Evolutionary conservation across 371 early-diverging fungal genomes (phyloP).

Genomic region (Entomophthora muscae): DNA sequence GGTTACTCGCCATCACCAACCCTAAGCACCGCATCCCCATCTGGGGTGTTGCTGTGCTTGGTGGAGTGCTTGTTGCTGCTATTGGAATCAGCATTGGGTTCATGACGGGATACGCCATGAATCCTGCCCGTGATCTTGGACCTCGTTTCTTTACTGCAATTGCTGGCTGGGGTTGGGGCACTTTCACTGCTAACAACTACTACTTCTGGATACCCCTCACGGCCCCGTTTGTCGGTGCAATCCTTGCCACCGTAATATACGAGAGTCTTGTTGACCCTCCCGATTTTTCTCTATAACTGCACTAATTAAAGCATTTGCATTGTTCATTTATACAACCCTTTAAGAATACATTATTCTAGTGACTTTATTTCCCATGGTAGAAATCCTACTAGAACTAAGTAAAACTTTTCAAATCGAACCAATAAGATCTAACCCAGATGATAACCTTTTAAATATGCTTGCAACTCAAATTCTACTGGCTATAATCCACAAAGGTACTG

Average conservation of each 20-base stretch:
- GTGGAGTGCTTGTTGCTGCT: constrained; percentile 39
- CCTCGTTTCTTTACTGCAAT: constrained; percentile 58
- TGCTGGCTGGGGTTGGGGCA: constrained; percentile 55
- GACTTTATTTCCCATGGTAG: too few species aligned
- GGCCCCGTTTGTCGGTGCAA: constrained; percentile 53
- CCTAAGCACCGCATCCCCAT: constrained; percentile 20
- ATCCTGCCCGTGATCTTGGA: constrained; percentile 80
- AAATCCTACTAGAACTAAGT: too few species aligned
- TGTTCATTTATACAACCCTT: too few species aligned
- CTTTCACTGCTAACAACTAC: constrained; percentile 38
- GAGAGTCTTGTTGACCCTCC: constrained; percentile 2
- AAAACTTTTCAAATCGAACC: too few species aligned
- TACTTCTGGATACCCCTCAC: constrained; percentile 59
- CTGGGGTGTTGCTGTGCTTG: neutral
- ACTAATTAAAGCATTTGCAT: too few species aligned
- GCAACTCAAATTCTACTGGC: too few species aligned
- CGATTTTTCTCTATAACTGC: neutral
- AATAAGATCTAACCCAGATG: too few species aligned
- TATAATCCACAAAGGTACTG: too few species aligned
- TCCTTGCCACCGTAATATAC: constrained; percentile 34
- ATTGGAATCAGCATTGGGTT: constrained; percentile 44
- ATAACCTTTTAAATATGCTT: too few species aligned
- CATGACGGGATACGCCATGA: constrained; percentile 59
- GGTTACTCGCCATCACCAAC: constrained; percentile 51
- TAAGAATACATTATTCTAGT: too few species aligned